phyloP scores from a whole-genome alignment of 805 yeast species.

The Saccharomycopsis malanga region DNA sequence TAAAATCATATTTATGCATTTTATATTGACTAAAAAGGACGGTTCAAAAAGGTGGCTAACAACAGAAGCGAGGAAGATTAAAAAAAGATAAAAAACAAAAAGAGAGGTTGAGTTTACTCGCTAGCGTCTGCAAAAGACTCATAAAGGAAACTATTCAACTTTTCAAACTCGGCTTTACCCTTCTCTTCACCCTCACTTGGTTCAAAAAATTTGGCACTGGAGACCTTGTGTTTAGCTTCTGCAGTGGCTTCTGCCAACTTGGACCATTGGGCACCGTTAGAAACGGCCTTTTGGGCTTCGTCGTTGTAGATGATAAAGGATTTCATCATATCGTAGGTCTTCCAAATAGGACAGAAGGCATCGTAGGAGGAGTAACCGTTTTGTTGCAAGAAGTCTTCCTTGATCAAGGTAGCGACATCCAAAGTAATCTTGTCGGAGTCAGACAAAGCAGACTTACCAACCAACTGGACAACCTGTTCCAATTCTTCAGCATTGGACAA shows the following conservation, averaged over 20 bases:
- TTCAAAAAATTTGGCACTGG: conserved; percentile 92
- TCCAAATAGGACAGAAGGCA: conserved; percentile 99
- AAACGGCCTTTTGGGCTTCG: conserved; percentile 95
- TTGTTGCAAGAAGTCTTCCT: conserved; percentile 98
- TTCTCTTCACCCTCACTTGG: conserved; percentile 86
- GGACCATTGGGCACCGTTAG: conserved; percentile 92
- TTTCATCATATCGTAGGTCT: conserved; percentile 97
- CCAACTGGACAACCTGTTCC: conserved; percentile 98
- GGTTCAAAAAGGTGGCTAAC: neutral
- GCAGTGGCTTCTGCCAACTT: conserved; percentile 83
- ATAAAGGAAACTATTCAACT: conserved; percentile 63
- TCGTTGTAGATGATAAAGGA: conserved; percentile 86
- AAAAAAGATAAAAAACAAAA: neutral
- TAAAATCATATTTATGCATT: no score
- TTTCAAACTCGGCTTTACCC: conserved; percentile 69
- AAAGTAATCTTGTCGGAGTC: conserved; percentile 95
- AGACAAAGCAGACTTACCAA: conserved; percentile 95
- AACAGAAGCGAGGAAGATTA: no score
- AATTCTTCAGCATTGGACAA: conserved; percentile 95
- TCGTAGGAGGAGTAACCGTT: conserved; percentile 98
- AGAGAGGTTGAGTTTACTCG: conserved; percentile 43
- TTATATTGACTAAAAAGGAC: no score
- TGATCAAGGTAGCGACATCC: conserved; percentile 85
- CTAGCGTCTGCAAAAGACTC: conserved; percentile 95
- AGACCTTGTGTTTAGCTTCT: conserved; percentile 88